Evolutionary conservation across 2,329 filamentous ascomycete genomes (phyloP).

Genomic region (Neophaeococcomyces mojaviensis): DNA sequence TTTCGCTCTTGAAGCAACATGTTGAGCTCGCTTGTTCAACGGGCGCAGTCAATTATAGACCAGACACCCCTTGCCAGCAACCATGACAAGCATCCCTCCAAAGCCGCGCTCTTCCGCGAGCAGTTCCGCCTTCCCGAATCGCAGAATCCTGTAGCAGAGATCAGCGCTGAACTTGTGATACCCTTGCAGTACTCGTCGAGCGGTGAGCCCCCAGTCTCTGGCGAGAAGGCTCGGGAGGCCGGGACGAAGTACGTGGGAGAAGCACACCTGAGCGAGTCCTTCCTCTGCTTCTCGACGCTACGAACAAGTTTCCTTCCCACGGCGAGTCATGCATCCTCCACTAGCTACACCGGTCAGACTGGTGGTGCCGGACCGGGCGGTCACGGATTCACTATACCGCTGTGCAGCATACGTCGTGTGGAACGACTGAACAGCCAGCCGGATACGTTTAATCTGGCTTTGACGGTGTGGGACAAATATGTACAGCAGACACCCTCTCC

Average conservation of each 20-base stretch:
- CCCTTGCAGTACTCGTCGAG: slow-evolving; percentile 56
- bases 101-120: slow-evolving; percentile 84
- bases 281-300: slow-evolving; percentile 93
- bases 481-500: slow-evolving; percentile 44
- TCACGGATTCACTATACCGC: slow-evolving; percentile 89
- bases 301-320: slow-evolving; percentile 77
- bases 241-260: slow-evolving; percentile 88
- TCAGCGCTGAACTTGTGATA: slow-evolving; percentile 90
- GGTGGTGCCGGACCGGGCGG: slow-evolving; percentile 86
- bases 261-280: slow-evolving; percentile 88
- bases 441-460: slow-evolving; percentile 83
- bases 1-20: slow-evolving; percentile 6
- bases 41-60: slow-evolving; percentile 91
- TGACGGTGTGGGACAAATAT: slow-evolving; percentile 84
- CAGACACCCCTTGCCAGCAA: slow-evolving; percentile 69
- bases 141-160: slow-evolving; percentile 91
- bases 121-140: slow-evolving; percentile 92
- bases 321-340: slow-evolving; percentile 71
- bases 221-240: slow-evolving; percentile 50
- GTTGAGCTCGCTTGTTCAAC: slow-evolving; percentile 79
- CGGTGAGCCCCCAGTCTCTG: slow-evolving; percentile 43
- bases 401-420: slow-evolving; percentile 84
- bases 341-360: slow-evolving; percentile 83
- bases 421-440: slow-evolving; percentile 89
- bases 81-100: slow-evolving; percentile 73